Percentiles rank a stretch among this genome's conserved stretches.
Conservation (phyloP, 2,329 filamentous ascomycete species). For the Xylaria sp. region DNA sequence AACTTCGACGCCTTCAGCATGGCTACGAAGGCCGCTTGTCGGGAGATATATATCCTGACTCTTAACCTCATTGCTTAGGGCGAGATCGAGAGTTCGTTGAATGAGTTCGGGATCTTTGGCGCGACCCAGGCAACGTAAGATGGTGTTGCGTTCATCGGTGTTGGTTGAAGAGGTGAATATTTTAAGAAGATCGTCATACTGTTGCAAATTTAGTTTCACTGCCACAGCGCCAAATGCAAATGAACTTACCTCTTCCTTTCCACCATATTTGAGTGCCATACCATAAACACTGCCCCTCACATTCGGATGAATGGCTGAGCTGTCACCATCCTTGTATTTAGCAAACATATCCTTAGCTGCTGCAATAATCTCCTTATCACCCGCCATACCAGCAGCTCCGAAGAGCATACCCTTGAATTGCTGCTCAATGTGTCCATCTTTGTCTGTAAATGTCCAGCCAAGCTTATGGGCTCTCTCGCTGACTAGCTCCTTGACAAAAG, state of each 20-base stretch:
- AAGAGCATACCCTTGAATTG: slow-evolving; percentile 96
- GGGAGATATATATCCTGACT: slow-evolving; percentile 95
- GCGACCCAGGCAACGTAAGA: slow-evolving; percentile 83
- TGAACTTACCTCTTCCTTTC: slow-evolving; percentile 76
- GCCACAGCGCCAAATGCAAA: background rate
- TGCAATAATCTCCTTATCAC: slow-evolving; percentile 80
- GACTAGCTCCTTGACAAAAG: slow-evolving; percentile 83
- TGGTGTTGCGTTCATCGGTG: slow-evolving; percentile 91
- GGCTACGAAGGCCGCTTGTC: slow-evolving; percentile 79
- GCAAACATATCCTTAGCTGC: slow-evolving; percentile 91
- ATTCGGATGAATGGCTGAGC: slow-evolving; percentile 88
- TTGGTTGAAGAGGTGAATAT: slow-evolving; percentile 80
- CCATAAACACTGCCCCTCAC: slow-evolving; percentile 87
- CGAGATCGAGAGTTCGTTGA: slow-evolving; percentile 79
- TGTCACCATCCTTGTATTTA: slow-evolving; percentile 83
- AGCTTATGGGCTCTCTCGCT: slow-evolving; percentile 84
- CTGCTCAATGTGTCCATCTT: slow-evolving; percentile 88
- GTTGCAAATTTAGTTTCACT: slow-evolving; percentile 35
- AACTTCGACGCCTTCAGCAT: slow-evolving; percentile 80
- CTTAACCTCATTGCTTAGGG: slow-evolving; percentile 85
- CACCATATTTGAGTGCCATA: slow-evolving; percentile 85
- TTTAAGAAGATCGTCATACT: slow-evolving; percentile 81
- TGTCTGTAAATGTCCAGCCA: slow-evolving; percentile 87
- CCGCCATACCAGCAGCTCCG: slow-evolving; percentile 80
- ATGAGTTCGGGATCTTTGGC: slow-evolving; percentile 83